Evolutionary conservation across 257 asterid genomes (phyloP).

Genomic region (Henckelia pumila): DNA sequence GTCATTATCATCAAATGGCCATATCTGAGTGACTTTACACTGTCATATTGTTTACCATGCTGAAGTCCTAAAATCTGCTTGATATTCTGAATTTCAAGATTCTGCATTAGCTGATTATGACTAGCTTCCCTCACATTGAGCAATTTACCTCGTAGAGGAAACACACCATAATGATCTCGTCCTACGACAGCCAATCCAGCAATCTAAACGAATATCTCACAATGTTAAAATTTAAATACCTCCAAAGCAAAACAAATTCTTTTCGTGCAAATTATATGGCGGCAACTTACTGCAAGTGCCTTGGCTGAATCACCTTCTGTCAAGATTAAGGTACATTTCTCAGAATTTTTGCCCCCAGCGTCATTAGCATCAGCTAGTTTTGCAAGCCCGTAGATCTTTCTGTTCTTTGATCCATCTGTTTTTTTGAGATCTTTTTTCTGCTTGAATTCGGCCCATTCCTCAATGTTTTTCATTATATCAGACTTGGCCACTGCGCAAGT

Average conservation of each 20-base stretch:
- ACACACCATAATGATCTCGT: conserved; percentile 85
- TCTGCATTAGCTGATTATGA: conserved; percentile 71
- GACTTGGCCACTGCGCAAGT: conserved; percentile 70
- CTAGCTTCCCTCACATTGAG: conserved; percentile 97
- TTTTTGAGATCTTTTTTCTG: conserved; percentile 87
- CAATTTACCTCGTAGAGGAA: conserved; percentile 89
- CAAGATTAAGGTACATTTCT: conserved; percentile 84
- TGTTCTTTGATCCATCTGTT: conserved; percentile 80
- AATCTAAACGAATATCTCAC: conserved; percentile 43
- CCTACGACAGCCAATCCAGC: conserved; percentile 92
- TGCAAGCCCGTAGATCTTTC: conserved; percentile 56
- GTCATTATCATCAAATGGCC: conserved; percentile 99
- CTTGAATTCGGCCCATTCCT: conserved; percentile 93
- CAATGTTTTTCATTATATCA: conserved; percentile 78
- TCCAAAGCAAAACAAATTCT: not conserved
- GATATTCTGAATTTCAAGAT: conserved; percentile 73
- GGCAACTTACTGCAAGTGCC: conserved; percentile 84
- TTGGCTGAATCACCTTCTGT: conserved; percentile 99
- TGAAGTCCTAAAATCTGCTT: conserved; percentile 93
- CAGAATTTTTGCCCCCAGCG: conserved; percentile 85
- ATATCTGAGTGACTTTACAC: conserved; percentile 76
- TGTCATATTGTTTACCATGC: conserved; percentile 72
- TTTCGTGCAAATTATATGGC: not conserved
- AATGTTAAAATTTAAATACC: not conserved
- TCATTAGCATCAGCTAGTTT: conserved; percentile 90